Percentiles rank a stretch among this genome's conserved stretches.
These are phyloP conservation scores for Lentinula aciculospora DNA, from an alignment of 768 basidiomycete genomes.

Conservation along the genomic window DNA sequence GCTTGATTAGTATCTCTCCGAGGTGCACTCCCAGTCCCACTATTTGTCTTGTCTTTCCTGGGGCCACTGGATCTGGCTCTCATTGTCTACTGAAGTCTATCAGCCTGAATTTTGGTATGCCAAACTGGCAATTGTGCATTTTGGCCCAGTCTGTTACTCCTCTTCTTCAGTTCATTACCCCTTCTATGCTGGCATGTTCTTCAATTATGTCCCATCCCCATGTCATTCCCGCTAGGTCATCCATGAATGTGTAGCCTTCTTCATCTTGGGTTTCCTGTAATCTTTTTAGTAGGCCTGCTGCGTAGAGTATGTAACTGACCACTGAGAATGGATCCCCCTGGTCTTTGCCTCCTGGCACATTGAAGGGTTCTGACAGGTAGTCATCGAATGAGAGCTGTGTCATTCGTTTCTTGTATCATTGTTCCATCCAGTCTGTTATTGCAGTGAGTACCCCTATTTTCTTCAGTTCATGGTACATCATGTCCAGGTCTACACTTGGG, in stretches of 20 bases:
- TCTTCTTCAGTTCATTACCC: slow-evolving; percentile 10
- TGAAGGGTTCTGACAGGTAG: no score
- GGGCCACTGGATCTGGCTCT: slow-evolving; percentile 2
- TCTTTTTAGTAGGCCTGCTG: no score
- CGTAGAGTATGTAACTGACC: slow-evolving; percentile 20
- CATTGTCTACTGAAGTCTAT: neutral
- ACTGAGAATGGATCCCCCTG: slow-evolving; percentile 22
- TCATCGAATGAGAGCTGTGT: slow-evolving; percentile 19
- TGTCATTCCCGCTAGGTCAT: slow-evolving; percentile 11
- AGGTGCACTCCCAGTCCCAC: no score
- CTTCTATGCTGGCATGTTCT: neutral
- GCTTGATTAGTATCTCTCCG: no score
- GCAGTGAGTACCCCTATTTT: slow-evolving; percentile 15
- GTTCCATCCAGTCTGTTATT: slow-evolving; percentile 11
- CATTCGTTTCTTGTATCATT: slow-evolving; percentile 12
- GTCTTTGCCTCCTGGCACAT: slow-evolving; percentile 14
- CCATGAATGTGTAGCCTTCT: slow-evolving; percentile 12
- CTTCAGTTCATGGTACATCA: slow-evolving; percentile 18
- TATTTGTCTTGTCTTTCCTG: neutral
- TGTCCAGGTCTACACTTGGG: slow-evolving; percentile 15
- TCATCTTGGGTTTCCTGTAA: no score
- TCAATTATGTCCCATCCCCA: slow-evolving; percentile 7
- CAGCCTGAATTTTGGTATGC: neutral
- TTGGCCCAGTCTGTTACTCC: neutral
- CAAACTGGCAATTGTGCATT: neutral